Evolutionary conservation across 2,329 filamentous ascomycete species (phyloP), one percentile per base, ranked within the genome.

Genomic region (Esteya vermicola): DNA sequence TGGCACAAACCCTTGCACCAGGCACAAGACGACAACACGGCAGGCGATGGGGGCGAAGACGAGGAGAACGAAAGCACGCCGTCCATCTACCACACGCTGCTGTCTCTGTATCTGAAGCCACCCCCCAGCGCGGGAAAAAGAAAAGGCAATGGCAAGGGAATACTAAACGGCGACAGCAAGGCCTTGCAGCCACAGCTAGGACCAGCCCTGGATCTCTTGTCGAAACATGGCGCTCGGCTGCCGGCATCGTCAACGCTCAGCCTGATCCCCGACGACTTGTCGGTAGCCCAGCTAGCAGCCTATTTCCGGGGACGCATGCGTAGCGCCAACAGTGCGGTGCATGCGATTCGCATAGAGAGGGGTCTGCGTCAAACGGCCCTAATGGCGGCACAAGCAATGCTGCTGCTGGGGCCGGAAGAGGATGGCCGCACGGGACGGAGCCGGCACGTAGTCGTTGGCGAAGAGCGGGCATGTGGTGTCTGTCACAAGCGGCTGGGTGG

Each of bases 291-390:
- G 42, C 72, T 98, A 0, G 83, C 88, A 52, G 81, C 81, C 13
- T 98, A 98, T 60, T 96, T 98, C 67, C 76, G 79, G 28, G 86
- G 88, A 10, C 79, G 89, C 19, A 94, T 96, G 51, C 78, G 91
- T 18, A 78, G 80, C 10, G 85, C 85, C 39, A 95, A 86, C 51
- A 83, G 78, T 20, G 70, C 83, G 1, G 70, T 91, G 44, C 89
- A 88, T 50, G 80, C 91, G 57, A 76, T 80, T 25, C 75, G 83
- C 22, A 78, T 98, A 22, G 74, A 86, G 3, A 75, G 81, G 3
- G 78, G 78, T 2, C 62, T 98, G 48, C 71, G 85, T 33, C 84
- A 81, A 52, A 81, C 85, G 26, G 78, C 88, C 53, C 77, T 85
- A 20, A 76, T 89, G n/a, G 74, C 76, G 28, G 76, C 81, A 7